These are phyloP conservation scores for Capsella rubella DNA, from an alignment of 441 rosid genomes.

Conservation along the genomic window DNA sequence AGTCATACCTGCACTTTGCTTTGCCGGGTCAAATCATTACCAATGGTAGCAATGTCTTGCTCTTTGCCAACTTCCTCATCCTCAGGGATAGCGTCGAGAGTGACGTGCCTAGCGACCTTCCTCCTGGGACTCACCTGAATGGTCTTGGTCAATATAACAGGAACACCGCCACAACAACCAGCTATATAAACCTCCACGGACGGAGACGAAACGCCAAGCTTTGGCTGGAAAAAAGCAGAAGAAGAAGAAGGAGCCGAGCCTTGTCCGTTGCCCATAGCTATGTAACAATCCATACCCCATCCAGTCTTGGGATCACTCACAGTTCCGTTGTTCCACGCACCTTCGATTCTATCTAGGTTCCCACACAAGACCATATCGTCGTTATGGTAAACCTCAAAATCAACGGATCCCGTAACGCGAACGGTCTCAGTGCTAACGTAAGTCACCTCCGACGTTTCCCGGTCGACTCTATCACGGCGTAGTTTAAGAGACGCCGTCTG, in stretches of 20 bases:
- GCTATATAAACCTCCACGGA: conserved; percentile 88
- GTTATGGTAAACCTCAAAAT: conserved; percentile 77
- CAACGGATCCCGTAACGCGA: conserved; percentile 77
- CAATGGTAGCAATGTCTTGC: conserved; percentile 23
- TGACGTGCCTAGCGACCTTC: conserved; percentile 59
- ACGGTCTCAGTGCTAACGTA: conserved; percentile 86
- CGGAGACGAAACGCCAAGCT: conserved; percentile 66
- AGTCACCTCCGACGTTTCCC: conserved; percentile 83
- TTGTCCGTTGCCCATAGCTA: conserved; percentile 54
- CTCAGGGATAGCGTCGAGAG: conserved; percentile 87
- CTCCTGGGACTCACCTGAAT: conserved; percentile 72
- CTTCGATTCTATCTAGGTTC: conserved; percentile 73
- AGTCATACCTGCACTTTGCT: conserved; percentile 59
- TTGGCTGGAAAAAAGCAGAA: conserved; percentile 62
- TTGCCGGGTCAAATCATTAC: conserved; percentile 45
- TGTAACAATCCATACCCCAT: conserved; percentile 84
- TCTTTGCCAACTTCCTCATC: conserved; percentile 78
- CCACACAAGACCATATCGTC: conserved; percentile 72
- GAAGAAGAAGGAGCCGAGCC: conserved; percentile 42
- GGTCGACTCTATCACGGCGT: conserved; percentile 77
- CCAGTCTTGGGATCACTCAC: conserved; percentile 65
- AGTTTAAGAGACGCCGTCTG: conserved; percentile 65
- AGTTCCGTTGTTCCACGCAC: conserved; percentile 58
- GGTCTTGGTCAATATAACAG: conserved; percentile 87
- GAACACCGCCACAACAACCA: conserved; percentile 83